A percentile compares a stretch with the other conserved stretches of the same genome.
Conservation (phyloP, 192 early-diverging fungal species). For the Coemansia sp. region DNA sequence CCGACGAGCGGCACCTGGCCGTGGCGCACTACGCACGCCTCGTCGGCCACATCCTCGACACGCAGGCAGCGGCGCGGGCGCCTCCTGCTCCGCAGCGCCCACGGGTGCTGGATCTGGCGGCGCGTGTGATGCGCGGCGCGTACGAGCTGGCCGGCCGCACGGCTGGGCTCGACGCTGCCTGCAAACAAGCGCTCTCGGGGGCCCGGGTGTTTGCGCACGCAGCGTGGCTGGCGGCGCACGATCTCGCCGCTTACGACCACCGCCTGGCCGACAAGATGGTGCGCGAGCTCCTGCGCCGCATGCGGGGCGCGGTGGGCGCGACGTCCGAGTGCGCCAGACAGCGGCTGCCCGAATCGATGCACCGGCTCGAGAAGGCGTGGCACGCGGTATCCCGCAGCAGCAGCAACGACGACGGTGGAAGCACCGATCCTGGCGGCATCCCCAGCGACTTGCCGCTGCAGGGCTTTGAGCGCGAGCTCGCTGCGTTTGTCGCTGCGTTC, state of each 20-base stretch:
- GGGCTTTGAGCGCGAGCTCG: not conserved
- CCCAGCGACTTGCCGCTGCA: not conserved
- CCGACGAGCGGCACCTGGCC: slow-evolving; percentile 1
- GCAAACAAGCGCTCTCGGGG: slow-evolving; percentile 20
- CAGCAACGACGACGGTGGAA: not conserved
- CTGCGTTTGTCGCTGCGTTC: slow-evolving; percentile 23
- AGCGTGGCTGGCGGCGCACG: slow-evolving; percentile 26
- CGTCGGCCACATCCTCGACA: not conserved
- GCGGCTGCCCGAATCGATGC: not conserved
- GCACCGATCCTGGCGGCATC: not conserved
- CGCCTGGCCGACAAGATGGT: slow-evolving; percentile 21
- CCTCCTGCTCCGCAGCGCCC: not conserved
- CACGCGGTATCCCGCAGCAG: not conserved
- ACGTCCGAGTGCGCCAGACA: not conserved
- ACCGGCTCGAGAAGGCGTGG: not conserved
- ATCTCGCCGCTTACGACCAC: slow-evolving; percentile 10
- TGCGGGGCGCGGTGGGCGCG: slow-evolving; percentile 1
- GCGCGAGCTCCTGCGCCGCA: slow-evolving; percentile 29
- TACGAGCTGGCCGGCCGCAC: slow-evolving; percentile 36
- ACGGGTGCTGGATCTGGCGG: slow-evolving; percentile 9
- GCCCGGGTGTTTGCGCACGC: slow-evolving; percentile 43
- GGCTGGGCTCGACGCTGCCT: slow-evolving; percentile 23
- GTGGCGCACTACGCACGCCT: slow-evolving; percentile 22
- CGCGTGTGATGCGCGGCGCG: slow-evolving; percentile 25
- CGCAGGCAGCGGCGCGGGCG: not conserved